These are phyloP conservation scores for Xylaria sp. DNA, from an alignment of 2,329 filamentous ascomycete species.

Conservation along the genomic window DNA sequence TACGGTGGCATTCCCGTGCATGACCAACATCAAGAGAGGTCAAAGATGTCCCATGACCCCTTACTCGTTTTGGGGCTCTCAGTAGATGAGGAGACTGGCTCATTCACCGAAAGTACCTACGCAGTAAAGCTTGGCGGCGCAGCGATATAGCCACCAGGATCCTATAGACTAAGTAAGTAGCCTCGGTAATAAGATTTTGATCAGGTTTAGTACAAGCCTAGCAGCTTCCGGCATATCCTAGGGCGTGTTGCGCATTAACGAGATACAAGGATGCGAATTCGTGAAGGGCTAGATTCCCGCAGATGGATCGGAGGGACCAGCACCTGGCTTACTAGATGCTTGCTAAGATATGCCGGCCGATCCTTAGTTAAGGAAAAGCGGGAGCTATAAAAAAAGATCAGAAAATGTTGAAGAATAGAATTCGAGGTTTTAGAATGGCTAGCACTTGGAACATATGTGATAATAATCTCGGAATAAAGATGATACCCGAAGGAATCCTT, in stretches of 20 bases:
- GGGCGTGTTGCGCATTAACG: neutral
- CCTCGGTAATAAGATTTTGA: neutral
- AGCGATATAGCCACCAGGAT: neutral
- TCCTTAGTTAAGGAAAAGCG: neutral
- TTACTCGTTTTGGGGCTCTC: neutral
- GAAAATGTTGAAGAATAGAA: neutral
- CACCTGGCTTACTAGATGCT: neutral
- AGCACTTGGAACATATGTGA: neutral
- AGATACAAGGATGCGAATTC: neutral
- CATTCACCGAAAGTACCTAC: neutral
- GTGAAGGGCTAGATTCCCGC: neutral
- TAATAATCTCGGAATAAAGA: neutral
- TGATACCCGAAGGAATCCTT: neutral
- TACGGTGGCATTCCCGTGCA: no score
- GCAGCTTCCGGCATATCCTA: neutral
- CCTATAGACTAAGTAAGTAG: neutral
- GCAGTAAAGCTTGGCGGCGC: no score
- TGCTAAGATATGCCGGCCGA: neutral
- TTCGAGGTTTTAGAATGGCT: neutral
- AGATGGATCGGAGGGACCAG: neutral
- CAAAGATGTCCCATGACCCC: neutral
- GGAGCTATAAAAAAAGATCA: neutral
- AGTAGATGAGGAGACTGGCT: neutral
- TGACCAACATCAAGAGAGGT: neutral
- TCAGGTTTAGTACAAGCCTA: neutral